A percentile compares a stretch with the other conserved stretches of the same genome.
Conservation (phyloP, 179 eudicot species). For the Camellia oleifera region DNA sequence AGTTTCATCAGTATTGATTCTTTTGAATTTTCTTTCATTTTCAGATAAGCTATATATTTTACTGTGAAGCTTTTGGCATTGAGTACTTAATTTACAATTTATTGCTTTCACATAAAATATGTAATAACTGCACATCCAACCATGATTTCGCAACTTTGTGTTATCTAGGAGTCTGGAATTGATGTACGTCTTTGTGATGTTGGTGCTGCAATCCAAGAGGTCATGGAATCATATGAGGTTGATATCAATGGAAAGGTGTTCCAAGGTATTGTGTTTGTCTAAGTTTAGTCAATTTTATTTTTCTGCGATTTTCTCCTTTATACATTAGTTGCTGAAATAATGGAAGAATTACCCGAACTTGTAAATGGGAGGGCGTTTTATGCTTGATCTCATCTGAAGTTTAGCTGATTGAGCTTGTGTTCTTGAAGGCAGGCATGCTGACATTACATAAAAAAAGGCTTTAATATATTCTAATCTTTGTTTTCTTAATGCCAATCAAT, state of each 20-base stretch:
- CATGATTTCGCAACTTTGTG: background rate
- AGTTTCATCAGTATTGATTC: no score
- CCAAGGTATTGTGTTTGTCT: slow-evolving; percentile 55
- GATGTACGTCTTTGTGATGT: slow-evolving; percentile 96
- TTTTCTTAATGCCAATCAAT: background rate
- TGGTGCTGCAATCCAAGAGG: slow-evolving; percentile 99
- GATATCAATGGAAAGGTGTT: slow-evolving; percentile 90
- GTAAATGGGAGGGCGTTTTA: background rate
- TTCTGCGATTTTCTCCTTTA: background rate
- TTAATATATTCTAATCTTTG: background rate
- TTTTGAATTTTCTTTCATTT: no score
- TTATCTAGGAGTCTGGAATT: slow-evolving; percentile 86
- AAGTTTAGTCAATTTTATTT: background rate
- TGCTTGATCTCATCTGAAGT: background rate
- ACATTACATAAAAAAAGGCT: background rate
- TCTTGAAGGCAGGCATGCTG: background rate
- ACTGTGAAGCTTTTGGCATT: background rate
- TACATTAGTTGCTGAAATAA: no score
- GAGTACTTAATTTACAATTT: background rate
- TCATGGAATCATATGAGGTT: slow-evolving; percentile 98
- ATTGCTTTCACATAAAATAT: background rate
- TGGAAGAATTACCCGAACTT: background rate
- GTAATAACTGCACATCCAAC: background rate
- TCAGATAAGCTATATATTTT: no score
- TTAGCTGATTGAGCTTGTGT: background rate